A percentile compares a stretch with the other conserved stretches of the same genome.
These are phyloP conservation scores for Phytopythium oedochilum DNA, from an alignment of 352 stramenopile genomes.

Conservation along the genomic window DNA sequence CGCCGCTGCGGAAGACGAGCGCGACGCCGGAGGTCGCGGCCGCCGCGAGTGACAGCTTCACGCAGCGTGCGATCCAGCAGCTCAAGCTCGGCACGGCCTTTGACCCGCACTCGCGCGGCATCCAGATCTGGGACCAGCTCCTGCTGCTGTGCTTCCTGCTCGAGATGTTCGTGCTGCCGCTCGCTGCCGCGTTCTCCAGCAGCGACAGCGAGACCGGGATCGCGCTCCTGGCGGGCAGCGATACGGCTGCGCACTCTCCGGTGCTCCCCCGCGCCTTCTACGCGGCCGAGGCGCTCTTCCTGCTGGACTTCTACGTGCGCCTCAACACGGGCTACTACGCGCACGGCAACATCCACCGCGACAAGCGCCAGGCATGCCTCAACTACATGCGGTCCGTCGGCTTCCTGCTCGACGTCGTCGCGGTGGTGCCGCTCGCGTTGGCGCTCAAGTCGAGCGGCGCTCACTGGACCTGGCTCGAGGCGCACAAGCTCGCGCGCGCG, in stretches of 20 bases:
- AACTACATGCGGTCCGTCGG: slow-evolving; percentile 36
- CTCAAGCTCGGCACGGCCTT: slow-evolving; percentile 42
- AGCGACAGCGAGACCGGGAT: slow-evolving; percentile 3
- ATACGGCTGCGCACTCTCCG: not conserved
- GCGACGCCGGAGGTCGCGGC: not conserved
- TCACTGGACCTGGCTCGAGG: slow-evolving; percentile 29
- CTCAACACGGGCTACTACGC: slow-evolving; percentile 58
- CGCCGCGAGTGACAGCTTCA: slow-evolving; percentile 1
- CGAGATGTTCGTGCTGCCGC: slow-evolving; percentile 44
- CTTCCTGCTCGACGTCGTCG: slow-evolving; percentile 39
- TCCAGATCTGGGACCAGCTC: slow-evolving; percentile 45
- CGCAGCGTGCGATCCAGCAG: slow-evolving; percentile 3
- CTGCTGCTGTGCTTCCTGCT: slow-evolving; percentile 43
- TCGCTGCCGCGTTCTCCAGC: slow-evolving; percentile 22
- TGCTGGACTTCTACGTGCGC: slow-evolving; percentile 50
- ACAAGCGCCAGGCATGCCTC: slow-evolving; percentile 26
- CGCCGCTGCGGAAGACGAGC: not conserved
- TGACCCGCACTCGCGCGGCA: slow-evolving; percentile 36
- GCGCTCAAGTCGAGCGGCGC: not conserved
- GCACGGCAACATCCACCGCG: slow-evolving; percentile 38
- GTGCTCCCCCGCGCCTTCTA: slow-evolving; percentile 23
- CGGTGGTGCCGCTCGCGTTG: slow-evolving; percentile 35
- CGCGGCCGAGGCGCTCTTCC: slow-evolving; percentile 34
- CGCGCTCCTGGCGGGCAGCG: slow-evolving; percentile 4
- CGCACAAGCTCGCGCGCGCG: slow-evolving; percentile 45